These are phyloP conservation scores for Nicotiana tabacum DNA, from an alignment of 257 asterid species.

Conservation along the genomic window DNA sequence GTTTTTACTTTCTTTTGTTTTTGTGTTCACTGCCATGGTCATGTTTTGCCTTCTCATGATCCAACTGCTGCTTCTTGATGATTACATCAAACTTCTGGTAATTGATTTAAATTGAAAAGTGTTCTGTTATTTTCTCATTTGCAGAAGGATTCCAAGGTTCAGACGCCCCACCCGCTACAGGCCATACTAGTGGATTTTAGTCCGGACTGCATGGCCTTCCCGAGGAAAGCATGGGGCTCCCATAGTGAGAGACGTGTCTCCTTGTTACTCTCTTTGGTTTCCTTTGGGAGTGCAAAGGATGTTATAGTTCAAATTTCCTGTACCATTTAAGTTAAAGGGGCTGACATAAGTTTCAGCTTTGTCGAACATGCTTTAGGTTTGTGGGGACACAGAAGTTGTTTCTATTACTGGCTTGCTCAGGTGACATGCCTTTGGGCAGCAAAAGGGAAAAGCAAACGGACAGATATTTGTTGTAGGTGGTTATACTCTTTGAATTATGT, in stretches of 20 bases:
- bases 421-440: background rate
- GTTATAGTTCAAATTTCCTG: constrained; percentile 11
- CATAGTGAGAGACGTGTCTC: background rate
- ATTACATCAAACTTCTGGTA: background rate
- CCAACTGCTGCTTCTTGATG: background rate
- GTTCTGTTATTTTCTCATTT: constrained; percentile 4
- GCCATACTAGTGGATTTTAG: constrained; percentile 35
- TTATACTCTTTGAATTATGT: constrained; percentile 5
- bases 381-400: background rate
- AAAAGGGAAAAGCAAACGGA: background rate
- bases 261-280: background rate
- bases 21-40: background rate
- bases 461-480: constrained; percentile 2
- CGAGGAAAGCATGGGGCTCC: background rate
- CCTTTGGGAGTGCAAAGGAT: background rate
- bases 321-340: constrained; percentile 7
- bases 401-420: background rate
- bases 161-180: constrained; percentile 50
- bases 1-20: background rate
- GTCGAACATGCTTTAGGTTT: background rate
- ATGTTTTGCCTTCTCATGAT: background rate
- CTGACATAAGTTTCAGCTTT: constrained; percentile 8
- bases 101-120: background rate
- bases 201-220: constrained; percentile 15
- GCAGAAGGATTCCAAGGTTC: constrained; percentile 54